These are phyloP conservation scores for Stipa capillata DNA, from an alignment of 176 grass and related monocot genomes.

Conservation along the genomic window DNA sequence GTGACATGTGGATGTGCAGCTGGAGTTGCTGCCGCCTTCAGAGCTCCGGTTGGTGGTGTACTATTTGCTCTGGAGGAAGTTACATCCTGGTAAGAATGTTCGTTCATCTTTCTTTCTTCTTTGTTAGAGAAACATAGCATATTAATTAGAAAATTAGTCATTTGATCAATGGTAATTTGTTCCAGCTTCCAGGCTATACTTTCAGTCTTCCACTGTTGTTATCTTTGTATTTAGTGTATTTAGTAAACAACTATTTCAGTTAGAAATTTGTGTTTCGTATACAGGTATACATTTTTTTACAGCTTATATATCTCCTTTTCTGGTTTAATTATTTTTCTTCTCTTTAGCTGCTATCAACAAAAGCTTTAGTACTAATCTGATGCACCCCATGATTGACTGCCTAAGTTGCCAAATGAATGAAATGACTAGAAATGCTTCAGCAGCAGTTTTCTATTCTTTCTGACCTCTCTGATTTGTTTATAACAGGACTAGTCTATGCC, in stretches of 20 bases:
- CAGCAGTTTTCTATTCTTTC: neutral
- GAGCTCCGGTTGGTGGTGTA: conserved; percentile 98
- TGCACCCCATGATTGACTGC: neutral
- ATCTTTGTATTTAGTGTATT: neutral
- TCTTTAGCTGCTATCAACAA: neutral
- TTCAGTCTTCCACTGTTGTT: neutral
- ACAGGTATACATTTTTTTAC: neutral
- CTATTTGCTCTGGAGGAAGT: conserved; percentile 95
- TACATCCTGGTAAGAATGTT: conserved; percentile 76
- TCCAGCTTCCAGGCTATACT: neutral
- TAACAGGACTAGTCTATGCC: no score
- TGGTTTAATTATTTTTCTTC: neutral
- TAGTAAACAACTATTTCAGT: neutral
- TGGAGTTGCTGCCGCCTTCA: conserved; percentile 99
- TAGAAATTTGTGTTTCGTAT: no score
- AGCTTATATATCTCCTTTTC: neutral
- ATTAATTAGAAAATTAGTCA: neutral
- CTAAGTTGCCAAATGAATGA: neutral
- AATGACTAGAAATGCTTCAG: neutral
- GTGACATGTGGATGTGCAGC: conserved; percentile 99
- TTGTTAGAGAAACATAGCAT: neutral
- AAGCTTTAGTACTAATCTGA: neutral
- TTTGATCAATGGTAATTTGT: neutral
- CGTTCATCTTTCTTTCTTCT: neutral
- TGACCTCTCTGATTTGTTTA: neutral